Evolutionary conservation across 2,329 filamentous ascomycete genomes (phyloP).

Genomic region (Colletotrichum gloeosporioides): DNA sequence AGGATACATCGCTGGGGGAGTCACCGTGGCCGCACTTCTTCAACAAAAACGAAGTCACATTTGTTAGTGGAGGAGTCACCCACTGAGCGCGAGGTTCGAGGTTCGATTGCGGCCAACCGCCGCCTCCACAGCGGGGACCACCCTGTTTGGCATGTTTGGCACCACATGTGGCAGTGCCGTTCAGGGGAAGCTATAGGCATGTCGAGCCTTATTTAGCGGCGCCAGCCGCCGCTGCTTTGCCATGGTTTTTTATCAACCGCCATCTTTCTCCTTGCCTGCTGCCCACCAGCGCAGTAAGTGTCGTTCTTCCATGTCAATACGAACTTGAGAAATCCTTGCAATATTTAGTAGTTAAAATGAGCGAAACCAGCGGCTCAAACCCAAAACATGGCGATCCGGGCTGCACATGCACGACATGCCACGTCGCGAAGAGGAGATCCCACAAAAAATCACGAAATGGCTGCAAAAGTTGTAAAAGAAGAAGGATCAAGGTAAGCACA

Average conservation of each 20-base stretch:
- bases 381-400: background rate
- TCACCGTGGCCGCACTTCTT: background rate
- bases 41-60: background rate
- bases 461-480: conserved; percentile 26
- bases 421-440: conserved; percentile 3
- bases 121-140: background rate
- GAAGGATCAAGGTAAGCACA: conserved; percentile 21
- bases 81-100: background rate
- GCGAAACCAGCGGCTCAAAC: background rate
- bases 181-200: background rate
- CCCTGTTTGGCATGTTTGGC: background rate
- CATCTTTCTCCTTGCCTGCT: background rate
- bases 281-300: background rate
- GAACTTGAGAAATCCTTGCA: background rate
- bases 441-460: conserved; percentile 26
- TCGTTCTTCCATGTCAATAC: background rate
- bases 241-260: background rate
- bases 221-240: background rate
- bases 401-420: conserved; percentile 8
- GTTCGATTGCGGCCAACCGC: background rate
- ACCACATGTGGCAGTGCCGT: background rate
- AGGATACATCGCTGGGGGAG: background rate
- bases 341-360: background rate
- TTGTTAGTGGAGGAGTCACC: background rate
- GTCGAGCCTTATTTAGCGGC: background rate